phyloP scores from a whole-genome alignment of 1,139 yeast genomes.

The Pichia inconspicua region DNA sequence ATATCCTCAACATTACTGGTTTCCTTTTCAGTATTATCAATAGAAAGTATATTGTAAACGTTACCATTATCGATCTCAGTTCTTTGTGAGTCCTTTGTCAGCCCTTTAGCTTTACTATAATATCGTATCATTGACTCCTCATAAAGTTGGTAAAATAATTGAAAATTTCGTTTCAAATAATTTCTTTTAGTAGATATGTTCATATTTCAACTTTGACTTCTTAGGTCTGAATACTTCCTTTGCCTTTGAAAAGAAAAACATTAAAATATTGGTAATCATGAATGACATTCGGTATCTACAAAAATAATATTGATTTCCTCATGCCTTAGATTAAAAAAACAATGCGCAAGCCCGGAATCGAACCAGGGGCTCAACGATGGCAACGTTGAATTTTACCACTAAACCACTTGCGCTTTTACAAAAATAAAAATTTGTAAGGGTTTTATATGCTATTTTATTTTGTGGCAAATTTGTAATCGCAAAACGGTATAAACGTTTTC shows the following conservation, averaged over 20 bases:
- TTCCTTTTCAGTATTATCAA: slow-evolving; percentile 1
- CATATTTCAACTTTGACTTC: background rate
- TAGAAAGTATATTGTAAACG: background rate
- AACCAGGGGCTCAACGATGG: slow-evolving; percentile 16
- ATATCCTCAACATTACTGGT: slow-evolving; percentile 1
- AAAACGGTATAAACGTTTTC: too few species aligned
- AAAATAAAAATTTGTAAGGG: too few species aligned
- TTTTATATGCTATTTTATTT: too few species aligned
- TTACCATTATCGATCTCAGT: background rate
- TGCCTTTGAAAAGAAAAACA: too few species aligned
- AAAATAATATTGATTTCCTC: background rate
- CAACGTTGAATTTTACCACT: slow-evolving; percentile 16
- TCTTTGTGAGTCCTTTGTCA: background rate
- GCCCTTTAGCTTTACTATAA: background rate
- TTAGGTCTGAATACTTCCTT: too few species aligned
- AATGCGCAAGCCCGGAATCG: slow-evolving; percentile 15
- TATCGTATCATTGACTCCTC: background rate
- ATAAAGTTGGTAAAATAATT: too few species aligned
- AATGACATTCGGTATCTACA: too few species aligned
- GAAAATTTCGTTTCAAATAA: background rate
- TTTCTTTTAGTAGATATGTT: background rate
- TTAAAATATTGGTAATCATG: too few species aligned
- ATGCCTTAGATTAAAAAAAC: background rate
- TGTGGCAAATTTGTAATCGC: too few species aligned
- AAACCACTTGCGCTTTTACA: slow-evolving; percentile 12